Evolutionary conservation across 768 basidiomycete genomes (phyloP).

Genomic region (Pleurotus platypus): DNA sequence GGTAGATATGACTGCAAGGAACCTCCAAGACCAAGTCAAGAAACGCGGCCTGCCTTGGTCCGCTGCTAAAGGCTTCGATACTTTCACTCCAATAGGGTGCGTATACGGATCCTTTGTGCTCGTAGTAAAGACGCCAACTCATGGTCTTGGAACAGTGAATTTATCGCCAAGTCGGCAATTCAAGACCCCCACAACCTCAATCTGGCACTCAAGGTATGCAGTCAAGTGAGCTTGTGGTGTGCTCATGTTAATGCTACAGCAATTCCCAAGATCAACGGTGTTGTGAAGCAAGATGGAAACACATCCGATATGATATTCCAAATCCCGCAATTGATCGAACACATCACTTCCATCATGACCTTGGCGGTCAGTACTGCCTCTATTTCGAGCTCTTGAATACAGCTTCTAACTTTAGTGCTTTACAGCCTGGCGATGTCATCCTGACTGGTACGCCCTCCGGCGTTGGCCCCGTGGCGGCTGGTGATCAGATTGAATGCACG

Average conservation of each 20-base stretch:
- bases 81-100: constrained; percentile 89
- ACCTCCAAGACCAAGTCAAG: constrained; percentile 91
- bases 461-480: constrained; percentile 73
- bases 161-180: constrained; percentile 74
- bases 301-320: constrained; percentile 91
- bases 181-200: constrained; percentile 72
- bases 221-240: no score
- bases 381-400: not conserved
- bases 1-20: constrained; percentile 95
- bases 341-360: constrained; percentile 94
- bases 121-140: constrained; percentile 2
- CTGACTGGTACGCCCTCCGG: constrained; percentile 92
- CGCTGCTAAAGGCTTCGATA: constrained; percentile 96
- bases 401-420: not conserved
- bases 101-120: constrained; percentile 12
- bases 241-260: no score
- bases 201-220: constrained; percentile 67
- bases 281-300: constrained; percentile 78
- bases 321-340: constrained; percentile 84
- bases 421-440: constrained; percentile 86
- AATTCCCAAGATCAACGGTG: constrained; percentile 69
- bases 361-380: constrained; percentile 62
- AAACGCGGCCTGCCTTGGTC: constrained; percentile 95
- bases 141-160: constrained; percentile 44
- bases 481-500: constrained; percentile 76